Evolutionary conservation across 2,329 filamentous ascomycete species (phyloP), one percentile per base, ranked within the genome.

Genomic region (Fusarium concolor): DNA sequence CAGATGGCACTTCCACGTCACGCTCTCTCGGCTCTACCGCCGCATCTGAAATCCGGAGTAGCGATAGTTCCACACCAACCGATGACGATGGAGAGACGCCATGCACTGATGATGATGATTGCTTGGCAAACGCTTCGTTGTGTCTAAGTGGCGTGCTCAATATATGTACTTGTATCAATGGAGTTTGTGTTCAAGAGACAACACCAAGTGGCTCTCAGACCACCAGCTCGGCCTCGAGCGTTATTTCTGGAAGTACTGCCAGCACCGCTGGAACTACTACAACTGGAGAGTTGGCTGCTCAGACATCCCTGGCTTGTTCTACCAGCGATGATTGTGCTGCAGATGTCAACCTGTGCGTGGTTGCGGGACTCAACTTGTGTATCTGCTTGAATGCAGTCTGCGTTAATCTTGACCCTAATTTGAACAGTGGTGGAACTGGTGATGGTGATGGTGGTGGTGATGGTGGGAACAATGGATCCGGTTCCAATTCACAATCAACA

Each of bases 91-190:
- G 14, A 2, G 15, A 2, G 5, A 51, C 44, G 10, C 4, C 24
- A 10, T 64, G 61, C 6, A 12, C 8, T 10, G 26, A 26, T 1
- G 50, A 47, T 4, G 12, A 28, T 14, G 63, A 66, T 15, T 66
- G 63, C 26, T 14, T 49, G 1, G 56, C 38, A 4, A 37, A 66
- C 14, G 37, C 18, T 2, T 51, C 45, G 2, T 4, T 66, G 1
- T 66, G 63, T 5, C 15, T 65, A 7, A 37, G 41, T 6, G 37
- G 22, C 2, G 7, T 6, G 1, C 10, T 66, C 3, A 65, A 65
- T 20, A 4, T 61, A 2, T 66, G 63, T 8, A 42, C 47, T 24
- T 66, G 61, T 12, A 28, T 65, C 7, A 15, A 66, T 22, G 41
- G 50, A 11, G 45, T 67, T 2, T 67, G 64, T 14, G 17, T 64